Percentiles rank a stretch among this genome's conserved stretches.
These are phyloP conservation scores for Prunella vulgaris DNA, from an alignment of 257 asterid genomes.

Conservation along the genomic window DNA sequence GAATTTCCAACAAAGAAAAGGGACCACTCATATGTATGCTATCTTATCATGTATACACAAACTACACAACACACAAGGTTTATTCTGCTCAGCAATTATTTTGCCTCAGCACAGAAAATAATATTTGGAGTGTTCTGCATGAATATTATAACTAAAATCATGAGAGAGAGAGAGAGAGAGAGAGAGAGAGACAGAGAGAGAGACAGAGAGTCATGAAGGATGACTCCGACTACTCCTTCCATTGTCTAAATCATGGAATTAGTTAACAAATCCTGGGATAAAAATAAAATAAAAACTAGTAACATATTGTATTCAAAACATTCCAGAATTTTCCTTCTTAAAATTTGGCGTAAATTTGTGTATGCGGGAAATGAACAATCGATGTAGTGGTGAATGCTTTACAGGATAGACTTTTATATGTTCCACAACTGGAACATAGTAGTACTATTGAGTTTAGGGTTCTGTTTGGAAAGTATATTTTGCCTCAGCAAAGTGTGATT, in stretches of 20 bases:
- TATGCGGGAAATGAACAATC: neutral
- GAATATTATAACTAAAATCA: neutral
- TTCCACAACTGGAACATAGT: conserved; percentile 4
- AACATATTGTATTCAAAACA: neutral
- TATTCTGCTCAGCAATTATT: neutral
- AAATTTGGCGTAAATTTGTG: neutral
- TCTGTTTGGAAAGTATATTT: conserved; percentile 52
- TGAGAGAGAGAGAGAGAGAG: neutral
- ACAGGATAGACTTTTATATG: neutral
- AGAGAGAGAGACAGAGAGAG: neutral
- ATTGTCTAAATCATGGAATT: conserved; percentile 6
- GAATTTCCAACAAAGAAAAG: neutral
- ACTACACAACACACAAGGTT: neutral
- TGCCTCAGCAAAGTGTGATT: conserved; percentile 73
- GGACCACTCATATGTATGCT: neutral
- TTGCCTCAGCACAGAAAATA: neutral
- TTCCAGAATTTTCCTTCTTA: neutral
- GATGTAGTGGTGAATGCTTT: neutral
- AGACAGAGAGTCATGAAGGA: neutral
- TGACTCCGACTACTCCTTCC: neutral
- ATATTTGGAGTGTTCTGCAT: neutral
- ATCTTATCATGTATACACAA: neutral
- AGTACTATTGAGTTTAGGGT: conserved; percentile 23
- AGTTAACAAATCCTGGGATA: neutral
- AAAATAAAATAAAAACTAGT: neutral